These are phyloP conservation scores for Reutealis trisperma DNA, from an alignment of 345 rosid genomes.

Conservation along the genomic window DNA sequence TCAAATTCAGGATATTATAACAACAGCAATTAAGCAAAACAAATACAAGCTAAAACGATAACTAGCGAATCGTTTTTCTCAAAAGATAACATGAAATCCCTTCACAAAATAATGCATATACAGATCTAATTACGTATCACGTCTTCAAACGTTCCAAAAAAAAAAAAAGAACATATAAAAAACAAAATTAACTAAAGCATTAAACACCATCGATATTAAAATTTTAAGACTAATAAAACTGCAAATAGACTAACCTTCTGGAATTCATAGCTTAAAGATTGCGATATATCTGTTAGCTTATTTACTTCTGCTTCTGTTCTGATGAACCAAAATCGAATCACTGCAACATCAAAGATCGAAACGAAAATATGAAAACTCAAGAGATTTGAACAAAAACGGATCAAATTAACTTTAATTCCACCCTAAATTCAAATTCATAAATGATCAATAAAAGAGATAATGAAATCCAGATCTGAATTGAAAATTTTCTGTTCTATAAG, in stretches of 20 bases:
- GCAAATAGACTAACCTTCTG: conserved; percentile 36
- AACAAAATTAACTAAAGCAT: not conserved
- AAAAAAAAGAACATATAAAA: not conserved
- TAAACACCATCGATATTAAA: not conserved
- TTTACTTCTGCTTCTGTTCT: conserved; percentile 10
- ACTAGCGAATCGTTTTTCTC: not conserved
- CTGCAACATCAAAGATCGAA: conserved; percentile 6
- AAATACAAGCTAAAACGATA: not conserved
- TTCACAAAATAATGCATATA: not conserved
- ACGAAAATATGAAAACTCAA: not conserved
- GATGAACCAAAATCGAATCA: not conserved
- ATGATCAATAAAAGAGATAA: not conserved
- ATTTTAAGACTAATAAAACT: not conserved
- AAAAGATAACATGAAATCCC: not conserved
- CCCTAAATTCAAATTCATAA: not conserved
- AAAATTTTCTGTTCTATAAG: too few species aligned
- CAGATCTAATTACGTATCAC: not conserved
- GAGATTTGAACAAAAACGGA: not conserved
- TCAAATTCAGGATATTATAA: not conserved
- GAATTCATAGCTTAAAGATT: conserved; percentile 49
- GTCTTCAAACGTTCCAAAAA: not conserved
- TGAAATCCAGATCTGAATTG: conserved; percentile 26
- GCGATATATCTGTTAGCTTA: not conserved
- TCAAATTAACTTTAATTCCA: not conserved
- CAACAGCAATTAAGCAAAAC: not conserved